Conservation (phyloP, 1,284 basidiomycete genomes). For the Exobasidium cylindrosporum region DNA sequence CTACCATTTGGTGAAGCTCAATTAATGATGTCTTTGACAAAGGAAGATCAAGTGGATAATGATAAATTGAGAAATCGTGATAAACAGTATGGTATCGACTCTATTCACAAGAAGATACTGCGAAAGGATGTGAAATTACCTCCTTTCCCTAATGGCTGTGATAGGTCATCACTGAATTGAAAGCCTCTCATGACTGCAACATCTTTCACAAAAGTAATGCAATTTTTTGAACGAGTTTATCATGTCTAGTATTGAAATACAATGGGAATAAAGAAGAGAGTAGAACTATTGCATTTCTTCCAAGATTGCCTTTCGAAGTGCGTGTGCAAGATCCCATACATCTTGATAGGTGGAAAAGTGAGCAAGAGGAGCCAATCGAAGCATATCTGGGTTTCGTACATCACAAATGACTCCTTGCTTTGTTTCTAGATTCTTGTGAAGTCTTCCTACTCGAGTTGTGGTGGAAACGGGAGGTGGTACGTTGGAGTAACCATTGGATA, state of each 20-base stretch:
- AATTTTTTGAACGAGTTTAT: no score
- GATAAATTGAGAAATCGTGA: neutral
- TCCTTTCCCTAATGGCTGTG: neutral
- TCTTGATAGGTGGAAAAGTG: conserved; percentile 44
- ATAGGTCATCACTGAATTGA: no score
- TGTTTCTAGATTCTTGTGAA: conserved; percentile 38
- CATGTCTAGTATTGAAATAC: no score
- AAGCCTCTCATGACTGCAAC: no score
- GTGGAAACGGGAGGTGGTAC: conserved; percentile 38
- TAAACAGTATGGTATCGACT: neutral
- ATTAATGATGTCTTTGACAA: neutral
- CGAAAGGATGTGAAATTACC: neutral
- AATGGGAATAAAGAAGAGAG: no score
- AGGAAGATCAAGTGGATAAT: neutral
- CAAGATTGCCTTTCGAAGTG: conserved; percentile 20
- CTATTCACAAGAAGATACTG: neutral
- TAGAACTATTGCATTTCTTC: neutral
- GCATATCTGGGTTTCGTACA: conserved; percentile 47
- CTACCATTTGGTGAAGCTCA: neutral
- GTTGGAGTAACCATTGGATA: conserved; percentile 14
- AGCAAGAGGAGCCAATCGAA: conserved; percentile 48
- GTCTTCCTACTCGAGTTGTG: conserved; percentile 31
- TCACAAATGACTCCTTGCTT: conserved; percentile 41
- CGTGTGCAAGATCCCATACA: conserved; percentile 43
- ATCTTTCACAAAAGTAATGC: no score